Evolutionary conservation across 371 early-diverging fungal genomes (phyloP).

Genomic region (Lichtheimia ramosa): DNA sequence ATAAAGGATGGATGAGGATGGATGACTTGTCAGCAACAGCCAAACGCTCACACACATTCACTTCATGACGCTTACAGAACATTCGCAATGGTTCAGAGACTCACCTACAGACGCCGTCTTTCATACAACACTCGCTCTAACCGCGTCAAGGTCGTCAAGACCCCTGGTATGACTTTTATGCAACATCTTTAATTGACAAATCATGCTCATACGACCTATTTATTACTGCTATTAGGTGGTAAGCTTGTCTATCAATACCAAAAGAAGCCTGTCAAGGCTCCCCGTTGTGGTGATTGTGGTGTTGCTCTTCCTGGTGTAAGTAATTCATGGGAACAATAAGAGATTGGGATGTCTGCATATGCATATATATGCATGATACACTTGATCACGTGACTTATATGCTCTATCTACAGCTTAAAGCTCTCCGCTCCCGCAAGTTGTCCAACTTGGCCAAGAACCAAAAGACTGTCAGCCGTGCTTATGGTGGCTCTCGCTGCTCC

Average conservation of each 20-base stretch:
- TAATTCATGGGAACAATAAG: slow-evolving; percentile 6
- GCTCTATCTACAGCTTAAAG: slow-evolving; percentile 65
- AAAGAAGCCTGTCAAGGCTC: slow-evolving; percentile 89
- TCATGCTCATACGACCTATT: not conserved
- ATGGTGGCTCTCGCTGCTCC: slow-evolving; percentile 95
- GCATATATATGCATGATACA: not conserved
- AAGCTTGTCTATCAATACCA: slow-evolving; percentile 89
- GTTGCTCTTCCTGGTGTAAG: slow-evolving; percentile 84
- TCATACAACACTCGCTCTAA: slow-evolving; percentile 99
- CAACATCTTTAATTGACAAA: not conserved
- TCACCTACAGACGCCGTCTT: slow-evolving; percentile 95
- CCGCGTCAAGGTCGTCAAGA: slow-evolving; percentile 94
- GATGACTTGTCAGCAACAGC: too few relatives aligned
- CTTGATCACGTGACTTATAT: too few relatives aligned
- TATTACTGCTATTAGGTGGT: slow-evolving; percentile 61
- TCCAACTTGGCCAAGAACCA: slow-evolving; percentile 85
- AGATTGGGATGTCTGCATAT: not conserved
- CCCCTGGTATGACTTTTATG: slow-evolving; percentile 71
- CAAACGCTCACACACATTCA: too few relatives aligned
- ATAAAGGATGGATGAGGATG: too few relatives aligned
- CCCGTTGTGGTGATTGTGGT: slow-evolving; percentile 98
- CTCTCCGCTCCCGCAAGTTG: slow-evolving; percentile 89
- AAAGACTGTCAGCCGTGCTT: slow-evolving; percentile 93
- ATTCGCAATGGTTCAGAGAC: slow-evolving; percentile 82
- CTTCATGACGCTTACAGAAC: not conserved